Evolutionary conservation across 768 basidiomycete genomes (phyloP), one percentile per base, ranked within the genome.

Genomic region (Boletellus ananiceps): DNA sequence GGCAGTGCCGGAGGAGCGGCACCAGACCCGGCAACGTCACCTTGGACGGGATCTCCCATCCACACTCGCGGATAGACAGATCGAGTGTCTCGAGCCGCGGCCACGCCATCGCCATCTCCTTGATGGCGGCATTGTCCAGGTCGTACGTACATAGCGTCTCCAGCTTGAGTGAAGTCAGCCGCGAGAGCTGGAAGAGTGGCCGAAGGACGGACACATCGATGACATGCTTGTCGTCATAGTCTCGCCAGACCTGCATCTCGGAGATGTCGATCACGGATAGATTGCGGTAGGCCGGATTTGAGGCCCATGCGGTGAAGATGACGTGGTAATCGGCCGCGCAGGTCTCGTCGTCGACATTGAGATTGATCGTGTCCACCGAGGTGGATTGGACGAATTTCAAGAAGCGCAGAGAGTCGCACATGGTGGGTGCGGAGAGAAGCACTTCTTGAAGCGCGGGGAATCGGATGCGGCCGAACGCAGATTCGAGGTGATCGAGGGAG

Each of bases 281-380:
- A 23, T 65, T 56, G n/a, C 40, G 58, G 18, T 65, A 64, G 3
- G 52, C 44, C 0, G 58, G 60, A 29, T 63, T 54, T 4, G 52
- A 43, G 32, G 58, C 60, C 63, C 63, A 65, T 4, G 40, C 5
- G 3, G 56, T 48, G 34, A 64, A 64, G 12, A 65, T 63, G 40
- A 32, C 31, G 6, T 56, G 42, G 36, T 65, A 64, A 44, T 56
- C 58, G 15, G 54, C 46, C 45, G 63, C 63, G 39, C 58, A 58
- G 6, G 60, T 63, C 60, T 64, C 63, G 45, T 64, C 63, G 44
- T 64, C 63, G 44, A 64, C 44, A 25, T 65, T 64, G 63, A 65
- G 60, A 60, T 65, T 64, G 37, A 64, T 64, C 54, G 63, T 63
- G 58, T 63, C 60, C 52, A 64, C 50, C 27, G 57, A 57, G 40